Conservation (phyloP, 805 yeast genomes). For the Candida vaughaniae region DNA sequence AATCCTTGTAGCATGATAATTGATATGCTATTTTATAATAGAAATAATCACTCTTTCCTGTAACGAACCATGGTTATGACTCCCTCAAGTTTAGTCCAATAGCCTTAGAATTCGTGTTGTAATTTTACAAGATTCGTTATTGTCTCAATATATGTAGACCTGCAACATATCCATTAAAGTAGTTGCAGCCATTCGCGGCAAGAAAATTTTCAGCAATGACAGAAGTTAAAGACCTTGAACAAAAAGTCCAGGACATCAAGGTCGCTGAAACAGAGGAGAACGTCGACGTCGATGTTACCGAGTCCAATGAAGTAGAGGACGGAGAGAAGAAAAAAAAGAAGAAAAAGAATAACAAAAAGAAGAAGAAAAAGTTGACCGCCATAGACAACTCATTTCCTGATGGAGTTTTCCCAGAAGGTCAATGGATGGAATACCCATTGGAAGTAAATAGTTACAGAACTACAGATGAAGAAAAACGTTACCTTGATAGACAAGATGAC, state of each 20-base stretch:
- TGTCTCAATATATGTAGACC: too few relatives aligned
- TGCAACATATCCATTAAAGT: too few relatives aligned
- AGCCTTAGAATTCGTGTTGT: too few relatives aligned
- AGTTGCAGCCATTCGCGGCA: conserved; percentile 2
- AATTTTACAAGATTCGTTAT: too few relatives aligned
- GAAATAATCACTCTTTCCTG: too few relatives aligned
- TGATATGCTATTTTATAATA: too few relatives aligned
- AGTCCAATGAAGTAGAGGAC: not conserved
- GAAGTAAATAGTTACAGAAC: conserved; percentile 67
- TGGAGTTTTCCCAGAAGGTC: conserved; percentile 80
- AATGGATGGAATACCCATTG: conserved; percentile 75
- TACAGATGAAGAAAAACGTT: conserved; percentile 84
- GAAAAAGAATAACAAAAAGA: conserved; percentile 49
- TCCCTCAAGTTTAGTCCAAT: too few relatives aligned
- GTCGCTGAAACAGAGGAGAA: not conserved
- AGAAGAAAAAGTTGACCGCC: conserved; percentile 55
- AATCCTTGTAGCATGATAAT: too few relatives aligned
- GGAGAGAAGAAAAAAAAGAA: conserved; percentile 14
- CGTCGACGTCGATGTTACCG: too few relatives aligned
- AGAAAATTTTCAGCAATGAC: conserved; percentile 4
- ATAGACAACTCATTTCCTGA: conserved; percentile 69
- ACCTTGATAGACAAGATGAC: conserved; percentile 62
- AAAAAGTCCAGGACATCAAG: not conserved
- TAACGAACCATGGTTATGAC: too few relatives aligned
- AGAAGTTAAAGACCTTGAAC: conserved; percentile 4